Percentiles rank a stretch among this genome's conserved stretches.
phyloP scores from a whole-genome alignment of 1,284 basidiomycete species.

The Ceratorhiza oryzae-sativae region DNA sequence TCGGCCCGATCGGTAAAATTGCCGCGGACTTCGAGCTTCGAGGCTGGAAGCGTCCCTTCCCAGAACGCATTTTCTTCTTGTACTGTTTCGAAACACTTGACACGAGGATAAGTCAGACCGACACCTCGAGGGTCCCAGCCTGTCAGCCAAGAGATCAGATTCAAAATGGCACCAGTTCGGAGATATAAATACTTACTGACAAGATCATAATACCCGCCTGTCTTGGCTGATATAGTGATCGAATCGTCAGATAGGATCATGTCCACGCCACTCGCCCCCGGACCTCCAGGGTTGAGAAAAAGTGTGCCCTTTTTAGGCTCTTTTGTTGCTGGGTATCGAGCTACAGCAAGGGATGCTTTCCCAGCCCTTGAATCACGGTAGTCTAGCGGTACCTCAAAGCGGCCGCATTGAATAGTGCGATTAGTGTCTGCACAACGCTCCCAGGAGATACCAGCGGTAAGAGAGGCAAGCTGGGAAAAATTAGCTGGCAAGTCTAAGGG shows the following conservation, averaged over 20 bases:
- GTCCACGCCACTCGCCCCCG: slow-evolving; percentile 5
- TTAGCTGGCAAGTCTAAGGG: not conserved
- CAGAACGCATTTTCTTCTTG: slow-evolving; percentile 5
- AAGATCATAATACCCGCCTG: not conserved
- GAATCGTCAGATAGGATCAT: not conserved
- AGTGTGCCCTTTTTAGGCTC: slow-evolving; percentile 18
- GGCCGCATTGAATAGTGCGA: not conserved
- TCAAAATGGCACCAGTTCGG: not conserved
- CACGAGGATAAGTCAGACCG: not conserved
- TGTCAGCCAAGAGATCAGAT: not conserved
- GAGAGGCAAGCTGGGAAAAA: not conserved
- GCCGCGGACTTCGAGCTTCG: slow-evolving; percentile 36
- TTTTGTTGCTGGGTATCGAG: slow-evolving; percentile 6
- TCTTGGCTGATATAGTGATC: not conserved
- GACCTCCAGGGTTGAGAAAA: slow-evolving; percentile 39
- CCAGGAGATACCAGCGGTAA: not conserved
- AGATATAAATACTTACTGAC: not conserved
- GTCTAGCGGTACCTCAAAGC: slow-evolving; percentile 38
- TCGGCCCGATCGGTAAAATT: not conserved
- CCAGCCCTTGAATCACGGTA: slow-evolving; percentile 22
- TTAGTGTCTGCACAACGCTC: not conserved
- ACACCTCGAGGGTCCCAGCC: slow-evolving; percentile 10
- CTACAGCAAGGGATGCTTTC: slow-evolving; percentile 28
- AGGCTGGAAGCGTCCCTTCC: slow-evolving; percentile 26
- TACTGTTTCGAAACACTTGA: slow-evolving; percentile 6